Conservation (phyloP, 306 rosid genomes). For the Canavalia ensiformis region DNA sequence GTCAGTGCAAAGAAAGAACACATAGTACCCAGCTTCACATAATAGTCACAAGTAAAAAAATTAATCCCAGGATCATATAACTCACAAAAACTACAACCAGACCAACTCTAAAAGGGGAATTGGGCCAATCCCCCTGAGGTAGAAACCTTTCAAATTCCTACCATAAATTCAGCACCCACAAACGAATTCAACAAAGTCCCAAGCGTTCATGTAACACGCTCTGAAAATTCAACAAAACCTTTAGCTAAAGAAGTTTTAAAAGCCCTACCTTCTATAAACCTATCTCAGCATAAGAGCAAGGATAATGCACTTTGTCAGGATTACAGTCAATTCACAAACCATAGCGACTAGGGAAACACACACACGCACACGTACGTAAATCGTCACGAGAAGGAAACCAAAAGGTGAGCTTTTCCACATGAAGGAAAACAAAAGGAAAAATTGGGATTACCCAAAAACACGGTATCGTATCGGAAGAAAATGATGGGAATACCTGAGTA, state of each 20-base stretch:
- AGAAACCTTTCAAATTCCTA: slow-evolving; percentile 9
- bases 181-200: slow-evolving; percentile 11
- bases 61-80: neutral
- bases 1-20: slow-evolving; percentile 16
- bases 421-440: neutral
- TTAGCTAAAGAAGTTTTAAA: slow-evolving; percentile 6
- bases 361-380: neutral
- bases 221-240: slow-evolving; percentile 14
- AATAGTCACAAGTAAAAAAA: neutral
- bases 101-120: slow-evolving; percentile 1
- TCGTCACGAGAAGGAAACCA: neutral
- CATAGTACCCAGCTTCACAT: slow-evolving; percentile 20
- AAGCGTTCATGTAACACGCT: neutral
- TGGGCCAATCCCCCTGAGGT: neutral
- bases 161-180: neutral
- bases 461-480: neutral
- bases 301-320: neutral
- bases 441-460: slow-evolving; percentile 21
- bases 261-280: slow-evolving; percentile 12
- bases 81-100: slow-evolving; percentile 19
- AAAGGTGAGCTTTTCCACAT: slow-evolving; percentile 8
- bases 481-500: slow-evolving; percentile 64
- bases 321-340: slow-evolving; percentile 19
- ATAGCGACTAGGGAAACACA: neutral
- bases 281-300: neutral